Percentiles rank a stretch among this genome's conserved stretches.
These are phyloP conservation scores for Boletus rubropictus DNA, from an alignment of 768 basidiomycete species.

Conservation along the genomic window DNA sequence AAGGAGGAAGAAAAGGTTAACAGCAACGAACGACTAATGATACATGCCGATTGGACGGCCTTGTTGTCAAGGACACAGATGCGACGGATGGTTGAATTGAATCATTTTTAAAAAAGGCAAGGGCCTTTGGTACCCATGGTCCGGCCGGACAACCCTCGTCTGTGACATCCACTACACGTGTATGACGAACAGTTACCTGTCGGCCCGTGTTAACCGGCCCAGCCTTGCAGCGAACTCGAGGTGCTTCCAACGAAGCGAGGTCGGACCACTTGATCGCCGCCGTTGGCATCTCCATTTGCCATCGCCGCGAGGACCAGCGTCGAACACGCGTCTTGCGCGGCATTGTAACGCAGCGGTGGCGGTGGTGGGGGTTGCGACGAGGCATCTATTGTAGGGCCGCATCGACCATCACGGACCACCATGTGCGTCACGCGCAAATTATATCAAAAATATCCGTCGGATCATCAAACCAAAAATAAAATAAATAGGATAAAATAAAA, in stretches of 20 bases:
- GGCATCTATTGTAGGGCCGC: conserved; percentile 1
- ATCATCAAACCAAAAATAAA: conserved; percentile 2
- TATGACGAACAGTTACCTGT: not conserved
- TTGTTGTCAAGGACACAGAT: not conserved
- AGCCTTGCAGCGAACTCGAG: conserved; percentile 27
- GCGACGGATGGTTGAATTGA: not conserved
- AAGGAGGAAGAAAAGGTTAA: not conserved
- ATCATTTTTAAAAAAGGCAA: not conserved
- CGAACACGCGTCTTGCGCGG: conserved; percentile 5
- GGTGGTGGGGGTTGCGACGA: conserved; percentile 6
- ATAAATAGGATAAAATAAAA: conserved; percentile 2
- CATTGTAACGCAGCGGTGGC: conserved; percentile 10
- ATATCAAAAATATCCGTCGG: not conserved
- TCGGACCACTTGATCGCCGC: conserved; percentile 3
- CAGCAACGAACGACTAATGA: too few species aligned
- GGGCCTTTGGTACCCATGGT: not conserved
- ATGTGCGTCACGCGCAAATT: not conserved
- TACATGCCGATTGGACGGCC: not conserved
- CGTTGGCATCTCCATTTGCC: not conserved
- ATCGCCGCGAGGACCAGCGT: not conserved
- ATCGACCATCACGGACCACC: conserved; percentile 8
- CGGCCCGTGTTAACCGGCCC: conserved; percentile 20
- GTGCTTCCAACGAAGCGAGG: conserved; percentile 16
- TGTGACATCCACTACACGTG: not conserved
- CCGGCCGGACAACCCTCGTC: not conserved